A percentile compares a stretch with the other conserved stretches of the same genome.
Conservation (phyloP, 1,284 basidiomycete species). For the Cutaneotrichosporon mucoides region DNA sequence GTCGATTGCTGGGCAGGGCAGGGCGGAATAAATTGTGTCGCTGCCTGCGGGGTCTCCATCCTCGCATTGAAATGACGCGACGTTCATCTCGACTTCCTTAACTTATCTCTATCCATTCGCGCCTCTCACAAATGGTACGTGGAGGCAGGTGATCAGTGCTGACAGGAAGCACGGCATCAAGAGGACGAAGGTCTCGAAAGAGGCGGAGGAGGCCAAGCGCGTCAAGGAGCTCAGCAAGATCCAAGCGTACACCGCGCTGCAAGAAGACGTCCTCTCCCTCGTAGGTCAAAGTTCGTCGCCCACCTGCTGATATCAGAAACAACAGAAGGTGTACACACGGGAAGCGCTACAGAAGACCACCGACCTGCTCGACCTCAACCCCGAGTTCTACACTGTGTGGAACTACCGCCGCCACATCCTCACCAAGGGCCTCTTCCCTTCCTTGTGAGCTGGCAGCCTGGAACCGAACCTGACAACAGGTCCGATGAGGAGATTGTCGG, state of each 20-base stretch:
- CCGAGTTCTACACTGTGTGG: conserved; percentile 90
- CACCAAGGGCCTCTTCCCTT: conserved; percentile 64
- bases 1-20: background rate
- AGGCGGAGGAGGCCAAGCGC: conserved; percentile 63
- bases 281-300: conserved; percentile 54
- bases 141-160: background rate
- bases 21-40: background rate
- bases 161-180: conserved; percentile 65
- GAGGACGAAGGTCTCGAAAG: conserved; percentile 60
- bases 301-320: conserved; percentile 56
- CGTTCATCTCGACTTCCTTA: too few species aligned
- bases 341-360: conserved; percentile 70
- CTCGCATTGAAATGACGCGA: too few species aligned
- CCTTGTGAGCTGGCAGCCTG: conserved; percentile 53
- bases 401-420: conserved; percentile 81
- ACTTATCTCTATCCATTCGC: background rate
- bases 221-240: conserved; percentile 69
- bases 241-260: conserved; percentile 66
- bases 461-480: background rate
- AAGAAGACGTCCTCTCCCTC: conserved; percentile 61
- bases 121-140: conserved; percentile 7
- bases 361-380: conserved; percentile 72
- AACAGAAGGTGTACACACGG: conserved; percentile 59
- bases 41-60: background rate
- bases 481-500: conserved; percentile 60